Conservation (phyloP, 805 yeast species). For the Cyberlindnera americana region DNA sequence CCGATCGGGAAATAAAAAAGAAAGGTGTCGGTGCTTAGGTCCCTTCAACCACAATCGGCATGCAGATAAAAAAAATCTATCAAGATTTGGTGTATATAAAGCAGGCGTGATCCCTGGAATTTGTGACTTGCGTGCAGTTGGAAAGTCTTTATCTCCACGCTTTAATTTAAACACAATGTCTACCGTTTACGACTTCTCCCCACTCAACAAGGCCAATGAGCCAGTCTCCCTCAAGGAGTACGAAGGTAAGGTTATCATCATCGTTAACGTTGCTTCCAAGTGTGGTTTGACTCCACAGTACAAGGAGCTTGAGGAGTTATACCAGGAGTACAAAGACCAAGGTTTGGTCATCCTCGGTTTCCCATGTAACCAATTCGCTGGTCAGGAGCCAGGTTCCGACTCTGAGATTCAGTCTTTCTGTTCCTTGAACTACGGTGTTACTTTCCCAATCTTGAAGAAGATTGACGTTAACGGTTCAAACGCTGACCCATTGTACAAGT, state of each 20-base stretch:
- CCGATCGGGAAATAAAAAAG: constrained; percentile 11
- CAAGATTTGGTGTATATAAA: background rate
- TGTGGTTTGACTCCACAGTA: constrained; percentile 84
- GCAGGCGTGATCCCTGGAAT: too few relatives aligned
- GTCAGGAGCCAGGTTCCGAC: constrained; percentile 69
- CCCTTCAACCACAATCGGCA: too few relatives aligned
- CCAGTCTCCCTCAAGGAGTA: constrained; percentile 57
- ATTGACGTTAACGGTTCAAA: constrained; percentile 84
- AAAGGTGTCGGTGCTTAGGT: background rate
- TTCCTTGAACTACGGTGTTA: constrained; percentile 78
- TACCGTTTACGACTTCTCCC: constrained; percentile 61
- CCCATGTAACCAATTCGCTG: constrained; percentile 90
- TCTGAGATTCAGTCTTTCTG: constrained; percentile 77
- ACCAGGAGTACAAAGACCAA: constrained; percentile 59
- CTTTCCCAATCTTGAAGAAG: constrained; percentile 85
- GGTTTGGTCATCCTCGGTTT: constrained; percentile 75
- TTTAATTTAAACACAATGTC: constrained; percentile 41
- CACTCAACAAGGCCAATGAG: constrained; percentile 57
- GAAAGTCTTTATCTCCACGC: too few relatives aligned
- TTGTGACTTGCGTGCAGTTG: too few relatives aligned
- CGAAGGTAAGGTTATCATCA: constrained; percentile 75
- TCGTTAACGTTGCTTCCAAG: constrained; percentile 87
- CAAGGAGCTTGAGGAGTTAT: constrained; percentile 63
- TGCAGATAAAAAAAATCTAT: too few relatives aligned
- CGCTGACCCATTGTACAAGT: constrained; percentile 78